Conservation (phyloP, 495 filamentous ascomycete genomes). For the Neurospora sublineolata region DNA sequence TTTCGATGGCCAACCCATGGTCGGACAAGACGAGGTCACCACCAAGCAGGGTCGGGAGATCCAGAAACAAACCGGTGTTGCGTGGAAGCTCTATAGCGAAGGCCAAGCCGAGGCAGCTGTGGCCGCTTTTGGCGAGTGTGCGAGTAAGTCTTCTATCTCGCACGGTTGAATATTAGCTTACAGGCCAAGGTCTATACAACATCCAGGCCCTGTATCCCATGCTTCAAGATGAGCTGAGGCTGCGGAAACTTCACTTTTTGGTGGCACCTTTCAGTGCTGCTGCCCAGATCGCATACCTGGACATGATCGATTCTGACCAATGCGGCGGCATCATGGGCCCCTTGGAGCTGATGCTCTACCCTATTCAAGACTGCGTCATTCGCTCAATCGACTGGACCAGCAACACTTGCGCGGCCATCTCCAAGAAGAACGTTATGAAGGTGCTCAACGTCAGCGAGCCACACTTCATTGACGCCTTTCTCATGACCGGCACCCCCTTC, state of each 20-base stretch:
- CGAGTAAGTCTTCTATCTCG: slow-evolving; percentile 42
- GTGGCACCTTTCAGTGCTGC: slow-evolving; percentile 85
- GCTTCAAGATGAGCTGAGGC: slow-evolving; percentile 60
- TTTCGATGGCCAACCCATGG: slow-evolving; percentile 75
- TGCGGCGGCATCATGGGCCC: slow-evolving; percentile 73
- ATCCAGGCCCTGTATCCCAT: slow-evolving; percentile 55
- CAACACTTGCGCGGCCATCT: slow-evolving; percentile 56
- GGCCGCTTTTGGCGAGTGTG: slow-evolving; percentile 60
- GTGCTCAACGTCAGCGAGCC: slow-evolving; percentile 57
- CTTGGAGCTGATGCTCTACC: slow-evolving; percentile 80
- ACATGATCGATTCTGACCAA: slow-evolving; percentile 53
- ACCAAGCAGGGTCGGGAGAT: slow-evolving; percentile 36
- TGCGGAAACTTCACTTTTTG: slow-evolving; percentile 61
- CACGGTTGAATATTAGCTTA: slow-evolving; percentile 12
- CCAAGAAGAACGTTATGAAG: slow-evolving; percentile 56
- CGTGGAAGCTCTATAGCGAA: slow-evolving; percentile 82
- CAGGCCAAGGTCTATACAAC: slow-evolving; percentile 41
- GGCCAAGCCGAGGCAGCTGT: slow-evolving; percentile 69
- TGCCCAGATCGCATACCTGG: slow-evolving; percentile 82
- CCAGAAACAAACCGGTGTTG: slow-evolving; percentile 40
- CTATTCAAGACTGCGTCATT: slow-evolving; percentile 66
- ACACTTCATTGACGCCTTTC: slow-evolving; percentile 68
- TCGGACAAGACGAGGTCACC: slow-evolving; percentile 50
- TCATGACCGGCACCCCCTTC: slow-evolving; percentile 77
- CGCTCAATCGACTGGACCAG: slow-evolving; percentile 61